phyloP scores from a whole-genome alignment of 768 basidiomycete species.

The Lentinula boryana region DNA sequence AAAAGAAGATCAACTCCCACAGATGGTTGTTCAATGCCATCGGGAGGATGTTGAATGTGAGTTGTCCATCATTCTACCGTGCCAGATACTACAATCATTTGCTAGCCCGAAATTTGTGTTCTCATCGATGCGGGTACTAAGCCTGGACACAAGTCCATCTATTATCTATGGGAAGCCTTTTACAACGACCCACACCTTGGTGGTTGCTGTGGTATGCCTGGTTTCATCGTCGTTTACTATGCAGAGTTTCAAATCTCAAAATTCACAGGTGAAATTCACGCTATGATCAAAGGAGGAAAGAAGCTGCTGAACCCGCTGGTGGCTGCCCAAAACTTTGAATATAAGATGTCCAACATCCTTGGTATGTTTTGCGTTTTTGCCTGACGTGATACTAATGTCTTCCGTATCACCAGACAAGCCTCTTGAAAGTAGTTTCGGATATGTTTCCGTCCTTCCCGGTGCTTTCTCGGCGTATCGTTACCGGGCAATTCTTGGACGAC shows the following conservation, averaged over 20 bases:
- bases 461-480: slow-evolving; percentile 97
- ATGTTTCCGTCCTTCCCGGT: slow-evolving; percentile 91
- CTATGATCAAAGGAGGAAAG: slow-evolving; percentile 90
- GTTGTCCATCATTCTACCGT: slow-evolving; percentile 10
- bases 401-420: slow-evolving; percentile 66
- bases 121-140: slow-evolving; percentile 95
- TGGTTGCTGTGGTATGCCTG: slow-evolving; percentile 68
- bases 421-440: slow-evolving; percentile 91
- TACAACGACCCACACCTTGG: slow-evolving; percentile 75
- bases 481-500: slow-evolving; percentile 86
- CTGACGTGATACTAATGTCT: slow-evolving; percentile 7
- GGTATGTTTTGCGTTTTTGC: slow-evolving; percentile 31
- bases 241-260: not conserved
- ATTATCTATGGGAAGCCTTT: slow-evolving; percentile 91
- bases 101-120: slow-evolving; percentile 84
- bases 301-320: slow-evolving; percentile 90
- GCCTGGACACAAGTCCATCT: slow-evolving; percentile 93
- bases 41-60: slow-evolving; percentile 69
- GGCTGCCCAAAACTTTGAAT: slow-evolving; percentile 96
- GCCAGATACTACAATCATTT: not conserved
- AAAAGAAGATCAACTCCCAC: slow-evolving; percentile 95
- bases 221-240: not conserved
- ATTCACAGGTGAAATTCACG: slow-evolving; percentile 67
- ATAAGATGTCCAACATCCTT: slow-evolving; percentile 97
- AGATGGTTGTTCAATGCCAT: slow-evolving; percentile 96